A percentile compares a stretch with the other conserved stretches of the same genome.
These are phyloP conservation scores for Neurospora sp. DNA, from an alignment of 495 filamentous ascomycete genomes.

Conservation along the genomic window DNA sequence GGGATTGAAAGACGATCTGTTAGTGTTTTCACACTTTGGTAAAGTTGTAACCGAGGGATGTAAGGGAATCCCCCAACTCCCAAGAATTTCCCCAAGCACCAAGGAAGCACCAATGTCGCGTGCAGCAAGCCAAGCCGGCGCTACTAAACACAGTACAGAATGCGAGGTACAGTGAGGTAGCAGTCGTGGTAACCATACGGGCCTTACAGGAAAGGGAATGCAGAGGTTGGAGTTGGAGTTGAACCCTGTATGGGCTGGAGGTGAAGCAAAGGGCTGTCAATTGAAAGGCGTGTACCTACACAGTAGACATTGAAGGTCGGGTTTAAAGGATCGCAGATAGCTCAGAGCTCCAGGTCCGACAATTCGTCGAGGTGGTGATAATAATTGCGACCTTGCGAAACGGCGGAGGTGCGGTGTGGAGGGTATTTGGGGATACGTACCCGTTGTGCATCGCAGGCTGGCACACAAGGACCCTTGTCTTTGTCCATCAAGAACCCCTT, in stretches of 20 bases:
- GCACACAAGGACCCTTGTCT: not conserved
- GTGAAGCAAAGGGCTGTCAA: not conserved
- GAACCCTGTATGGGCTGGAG: not conserved
- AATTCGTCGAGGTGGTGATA: not conserved
- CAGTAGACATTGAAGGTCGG: not conserved
- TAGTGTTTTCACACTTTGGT: not conserved
- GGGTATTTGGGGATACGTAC: not conserved
- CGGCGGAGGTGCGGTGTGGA: not conserved
- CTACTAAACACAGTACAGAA: not conserved
- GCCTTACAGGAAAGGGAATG: not conserved
- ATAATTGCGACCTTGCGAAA: not conserved
- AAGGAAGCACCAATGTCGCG: not conserved
- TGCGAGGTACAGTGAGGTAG: not conserved
- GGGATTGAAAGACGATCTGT: not conserved
- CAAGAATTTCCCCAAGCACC: not conserved
- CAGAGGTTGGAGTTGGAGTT: not conserved
- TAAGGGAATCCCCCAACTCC: not conserved
- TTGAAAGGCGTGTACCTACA: not conserved
- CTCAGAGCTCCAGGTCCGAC: not conserved
- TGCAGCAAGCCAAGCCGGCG: not conserved
- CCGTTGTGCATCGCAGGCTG: not conserved
- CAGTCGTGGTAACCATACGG: not conserved
- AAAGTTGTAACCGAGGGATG: not conserved
- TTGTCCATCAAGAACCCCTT: not conserved
- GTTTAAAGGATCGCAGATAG: not conserved